phyloP scores from a whole-genome alignment of 1,284 basidiomycete species.

The Ustilago sp. region DNA sequence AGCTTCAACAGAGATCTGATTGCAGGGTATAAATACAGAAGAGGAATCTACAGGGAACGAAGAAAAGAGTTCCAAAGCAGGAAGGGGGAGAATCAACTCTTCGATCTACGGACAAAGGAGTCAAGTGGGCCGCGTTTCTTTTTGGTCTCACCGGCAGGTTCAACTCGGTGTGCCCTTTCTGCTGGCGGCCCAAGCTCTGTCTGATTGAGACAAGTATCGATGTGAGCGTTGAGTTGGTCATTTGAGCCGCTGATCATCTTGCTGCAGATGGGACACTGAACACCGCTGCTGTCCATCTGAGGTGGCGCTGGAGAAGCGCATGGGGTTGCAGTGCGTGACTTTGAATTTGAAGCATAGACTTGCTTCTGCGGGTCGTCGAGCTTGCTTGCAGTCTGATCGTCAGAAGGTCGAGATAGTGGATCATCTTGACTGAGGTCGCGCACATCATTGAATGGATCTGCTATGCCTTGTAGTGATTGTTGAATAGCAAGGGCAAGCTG shows the following conservation, averaged over 20 bases:
- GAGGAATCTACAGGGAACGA: not conserved
- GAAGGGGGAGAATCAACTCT: not conserved
- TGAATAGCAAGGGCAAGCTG: slow-evolving; percentile 51
- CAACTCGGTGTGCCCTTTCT: not conserved
- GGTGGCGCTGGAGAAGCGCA: not conserved
- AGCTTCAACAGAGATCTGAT: not conserved
- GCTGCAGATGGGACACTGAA: slow-evolving; percentile 45
- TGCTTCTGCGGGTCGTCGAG: not conserved
- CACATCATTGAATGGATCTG: slow-evolving; percentile 30
- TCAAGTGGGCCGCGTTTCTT: slow-evolving; percentile 42
- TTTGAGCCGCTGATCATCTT: slow-evolving; percentile 30
- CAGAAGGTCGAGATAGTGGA: not conserved
- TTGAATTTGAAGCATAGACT: not conserved
- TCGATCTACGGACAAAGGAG: slow-evolving; percentile 34
- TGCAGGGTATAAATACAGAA: slow-evolving; percentile 13
- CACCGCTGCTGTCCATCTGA: not conserved
- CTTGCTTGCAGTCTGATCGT: not conserved
- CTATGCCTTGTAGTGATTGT: slow-evolving; percentile 32
- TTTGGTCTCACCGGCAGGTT: not conserved
- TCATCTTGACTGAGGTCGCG: slow-evolving; percentile 41
- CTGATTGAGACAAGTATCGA: slow-evolving; percentile 49
- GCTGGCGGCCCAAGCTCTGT: not conserved
- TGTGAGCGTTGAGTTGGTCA: slow-evolving; percentile 50
- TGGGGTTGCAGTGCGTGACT: not conserved
- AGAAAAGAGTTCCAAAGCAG: not conserved